These are phyloP conservation scores for Otatea glauca DNA, from an alignment of 176 grass and related monocot genomes.

Conservation along the genomic window DNA sequence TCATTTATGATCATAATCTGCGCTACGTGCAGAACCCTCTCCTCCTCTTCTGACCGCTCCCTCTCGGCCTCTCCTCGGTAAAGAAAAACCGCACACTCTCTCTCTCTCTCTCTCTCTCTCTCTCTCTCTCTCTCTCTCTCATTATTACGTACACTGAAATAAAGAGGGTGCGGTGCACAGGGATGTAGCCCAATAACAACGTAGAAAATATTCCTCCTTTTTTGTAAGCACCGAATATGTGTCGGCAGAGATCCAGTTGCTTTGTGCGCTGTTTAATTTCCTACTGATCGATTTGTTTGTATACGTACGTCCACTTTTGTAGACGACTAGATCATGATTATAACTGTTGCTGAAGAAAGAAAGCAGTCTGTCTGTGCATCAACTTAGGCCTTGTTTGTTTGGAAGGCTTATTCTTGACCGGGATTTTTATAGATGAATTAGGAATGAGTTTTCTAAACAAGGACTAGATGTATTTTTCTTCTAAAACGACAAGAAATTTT, in stretches of 20 bases:
- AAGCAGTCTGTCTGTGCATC: no score
- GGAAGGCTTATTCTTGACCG: no score
- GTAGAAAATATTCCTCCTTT: not conserved
- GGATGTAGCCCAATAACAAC: not conserved
- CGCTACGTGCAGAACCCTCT: no score
- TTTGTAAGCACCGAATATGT: not conserved
- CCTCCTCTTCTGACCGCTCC: not conserved
- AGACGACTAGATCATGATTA: not conserved
- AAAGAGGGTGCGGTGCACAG: not conserved
- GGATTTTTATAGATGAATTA: no score
- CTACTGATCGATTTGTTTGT: no score
- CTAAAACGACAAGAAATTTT: no score
- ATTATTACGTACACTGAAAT: slow-evolving; percentile 17
- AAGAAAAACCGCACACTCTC: not conserved
- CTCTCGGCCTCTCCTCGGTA: slow-evolving; percentile 6
- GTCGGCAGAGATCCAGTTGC: not conserved
- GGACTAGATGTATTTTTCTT: no score
- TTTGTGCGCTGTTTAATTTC: no score
- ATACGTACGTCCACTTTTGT: no score
- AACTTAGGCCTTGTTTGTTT: no score
- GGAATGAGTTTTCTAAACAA: no score
- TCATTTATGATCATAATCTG: not conserved
- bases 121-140: not conserved
- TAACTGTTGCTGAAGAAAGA: no score
- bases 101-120: not conserved